These are phyloP conservation scores for Pseudocercospora vitis DNA, from an alignment of 2,329 filamentous ascomycete genomes.

Conservation along the genomic window DNA sequence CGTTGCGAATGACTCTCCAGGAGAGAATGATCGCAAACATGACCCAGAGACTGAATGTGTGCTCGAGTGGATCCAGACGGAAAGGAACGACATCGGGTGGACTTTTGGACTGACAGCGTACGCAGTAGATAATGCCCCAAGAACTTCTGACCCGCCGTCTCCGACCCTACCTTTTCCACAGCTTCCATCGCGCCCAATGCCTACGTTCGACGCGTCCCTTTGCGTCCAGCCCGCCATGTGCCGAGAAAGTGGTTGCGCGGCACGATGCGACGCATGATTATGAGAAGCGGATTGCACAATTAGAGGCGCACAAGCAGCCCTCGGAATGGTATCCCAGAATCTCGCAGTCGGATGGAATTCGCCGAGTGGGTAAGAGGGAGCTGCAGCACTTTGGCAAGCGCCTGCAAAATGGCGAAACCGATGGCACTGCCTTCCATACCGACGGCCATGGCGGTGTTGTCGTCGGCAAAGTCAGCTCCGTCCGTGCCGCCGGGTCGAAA, in stretches of 20 bases:
- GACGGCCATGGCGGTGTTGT: neutral
- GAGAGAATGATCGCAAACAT: conserved; percentile 53
- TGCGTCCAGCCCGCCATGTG: conserved; percentile 33
- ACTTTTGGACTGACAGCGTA: conserved; percentile 12
- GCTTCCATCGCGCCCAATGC: conserved; percentile 26
- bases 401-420: conserved; percentile 2
- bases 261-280: conserved; percentile 41
- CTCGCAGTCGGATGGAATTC: conserved; percentile 14
- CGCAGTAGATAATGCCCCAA: conserved; percentile 33
- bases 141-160: conserved; percentile 51
- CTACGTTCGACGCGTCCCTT: conserved; percentile 49
- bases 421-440: neutral
- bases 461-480: conserved; percentile 69
- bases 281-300: conserved; percentile 55
- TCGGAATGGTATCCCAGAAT: conserved; percentile 58
- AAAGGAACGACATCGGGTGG: neutral
- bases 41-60: conserved; percentile 24
- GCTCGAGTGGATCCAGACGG: neutral
- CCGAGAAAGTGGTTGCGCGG: conserved; percentile 10
- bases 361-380: conserved; percentile 22
- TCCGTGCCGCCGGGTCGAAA: conserved; percentile 71
- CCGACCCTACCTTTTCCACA: conserved; percentile 55
- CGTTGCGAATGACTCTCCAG: conserved; percentile 64
- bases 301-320: conserved; percentile 52
- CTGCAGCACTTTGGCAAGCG: neutral